Evolutionary conservation across 345 rosid genomes (phyloP).

Genomic region (Cardamine occulta): DNA sequence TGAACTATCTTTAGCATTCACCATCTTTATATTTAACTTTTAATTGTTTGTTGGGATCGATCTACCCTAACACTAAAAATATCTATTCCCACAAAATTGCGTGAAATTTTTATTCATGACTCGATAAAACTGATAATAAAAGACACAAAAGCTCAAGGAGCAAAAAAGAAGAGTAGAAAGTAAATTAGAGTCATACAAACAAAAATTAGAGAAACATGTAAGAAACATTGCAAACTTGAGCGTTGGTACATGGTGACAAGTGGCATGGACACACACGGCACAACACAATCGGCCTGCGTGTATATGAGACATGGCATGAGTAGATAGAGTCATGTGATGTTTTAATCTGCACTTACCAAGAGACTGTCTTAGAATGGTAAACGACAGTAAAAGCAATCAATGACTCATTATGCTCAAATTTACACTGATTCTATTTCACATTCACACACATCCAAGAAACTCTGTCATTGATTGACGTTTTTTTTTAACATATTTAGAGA

Average conservation of each 20-base stretch:
- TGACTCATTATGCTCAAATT: conserved; percentile 28
- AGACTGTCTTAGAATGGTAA: conserved; percentile 41
- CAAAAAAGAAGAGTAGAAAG: not conserved
- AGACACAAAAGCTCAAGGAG: not conserved
- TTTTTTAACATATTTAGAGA: not conserved
- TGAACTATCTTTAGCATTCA: not conserved
- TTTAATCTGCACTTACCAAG: conserved; percentile 29
- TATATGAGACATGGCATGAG: conserved; percentile 9
- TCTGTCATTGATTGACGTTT: conserved; percentile 27
- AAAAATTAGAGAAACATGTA: not conserved
- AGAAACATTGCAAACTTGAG: not conserved
- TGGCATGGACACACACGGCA: conserved; percentile 34
- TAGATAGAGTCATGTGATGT: conserved; percentile 31
- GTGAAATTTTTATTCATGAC: not conserved
- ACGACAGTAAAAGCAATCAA: conserved; percentile 40
- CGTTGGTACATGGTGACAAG: conserved; percentile 30
- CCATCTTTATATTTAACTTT: not conserved
- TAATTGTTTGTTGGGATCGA: not conserved
- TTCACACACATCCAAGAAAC: conserved; percentile 14
- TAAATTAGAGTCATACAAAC: conserved; percentile 10
- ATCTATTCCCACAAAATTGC: not conserved
- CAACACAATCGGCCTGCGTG: conserved; percentile 2
- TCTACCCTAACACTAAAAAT: not conserved
- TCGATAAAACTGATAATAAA: not conserved
- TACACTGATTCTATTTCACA: conserved; percentile 13